A percentile compares a stretch with the other conserved stretches of the same genome.
Conservation (phyloP, 1,284 basidiomycete species). For the Ceratobasidium sp. region DNA sequence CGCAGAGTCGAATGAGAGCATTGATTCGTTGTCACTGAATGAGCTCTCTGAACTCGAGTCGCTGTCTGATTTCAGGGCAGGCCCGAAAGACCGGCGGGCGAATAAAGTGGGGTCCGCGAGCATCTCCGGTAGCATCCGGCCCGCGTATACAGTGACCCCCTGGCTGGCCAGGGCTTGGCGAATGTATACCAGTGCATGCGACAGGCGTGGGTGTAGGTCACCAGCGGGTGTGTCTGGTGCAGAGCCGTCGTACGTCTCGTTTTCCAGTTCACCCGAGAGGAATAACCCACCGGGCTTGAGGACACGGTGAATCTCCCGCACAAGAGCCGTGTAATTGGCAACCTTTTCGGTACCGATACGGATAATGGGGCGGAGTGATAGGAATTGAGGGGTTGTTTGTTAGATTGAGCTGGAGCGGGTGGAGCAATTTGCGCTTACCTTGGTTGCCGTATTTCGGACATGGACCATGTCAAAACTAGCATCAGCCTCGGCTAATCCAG, state of each 20-base stretch:
- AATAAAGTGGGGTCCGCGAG: constrained; percentile 11
- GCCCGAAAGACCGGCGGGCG: background rate
- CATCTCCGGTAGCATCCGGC: constrained; percentile 14
- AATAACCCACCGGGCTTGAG: constrained; percentile 30
- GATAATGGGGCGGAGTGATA: too few species aligned
- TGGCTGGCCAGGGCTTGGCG: constrained; percentile 27
- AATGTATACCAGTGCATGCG: background rate
- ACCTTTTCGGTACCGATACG: background rate
- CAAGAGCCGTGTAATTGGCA: constrained; percentile 12
- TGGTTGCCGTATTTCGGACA: constrained; percentile 25
- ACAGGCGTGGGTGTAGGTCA: background rate
- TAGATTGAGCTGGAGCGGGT: background rate
- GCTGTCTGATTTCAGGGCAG: constrained; percentile 7
- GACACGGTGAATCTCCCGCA: constrained; percentile 23
- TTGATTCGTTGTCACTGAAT: constrained; percentile 6
- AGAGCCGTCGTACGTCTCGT: constrained; percentile 1
- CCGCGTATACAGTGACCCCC: constrained; percentile 24
- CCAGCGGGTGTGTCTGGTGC: constrained; percentile 5
- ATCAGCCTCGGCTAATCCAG: constrained; percentile 19
- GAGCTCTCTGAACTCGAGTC: constrained; percentile 16
- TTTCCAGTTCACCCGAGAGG: constrained; percentile 16
- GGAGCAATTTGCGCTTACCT: constrained; percentile 5
- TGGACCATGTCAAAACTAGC: constrained; percentile 31
- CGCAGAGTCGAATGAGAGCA: background rate
- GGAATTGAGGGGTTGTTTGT: background rate